phyloP scores from a whole-genome alignment of 371 early-diverging fungal species.

The Mortierella sp. region DNA sequence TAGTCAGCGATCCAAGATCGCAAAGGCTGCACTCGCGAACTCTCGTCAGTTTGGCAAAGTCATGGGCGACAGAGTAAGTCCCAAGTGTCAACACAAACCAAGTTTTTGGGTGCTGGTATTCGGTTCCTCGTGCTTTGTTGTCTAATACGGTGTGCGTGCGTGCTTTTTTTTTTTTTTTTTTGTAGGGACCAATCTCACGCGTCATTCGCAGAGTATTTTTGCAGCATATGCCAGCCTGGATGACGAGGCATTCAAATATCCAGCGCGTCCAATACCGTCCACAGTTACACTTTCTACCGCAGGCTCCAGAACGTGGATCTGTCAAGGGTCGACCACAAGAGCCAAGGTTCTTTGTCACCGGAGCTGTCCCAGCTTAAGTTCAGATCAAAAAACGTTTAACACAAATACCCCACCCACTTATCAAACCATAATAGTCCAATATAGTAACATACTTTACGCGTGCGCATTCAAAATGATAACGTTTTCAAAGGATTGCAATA shows the following conservation, averaged over 20 bases:
- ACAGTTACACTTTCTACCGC: slow-evolving; percentile 39
- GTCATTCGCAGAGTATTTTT: slow-evolving; percentile 36
- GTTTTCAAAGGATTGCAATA: no score
- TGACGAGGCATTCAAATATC: slow-evolving; percentile 21
- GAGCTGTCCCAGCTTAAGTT: no score
- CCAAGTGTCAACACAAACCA: no score
- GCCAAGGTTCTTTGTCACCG: slow-evolving; percentile 5
- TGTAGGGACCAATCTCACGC: slow-evolving; percentile 24
- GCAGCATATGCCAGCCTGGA: slow-evolving; percentile 29
- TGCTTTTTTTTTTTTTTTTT: not conserved
- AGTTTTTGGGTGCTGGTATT: no score
- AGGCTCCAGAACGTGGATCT: slow-evolving; percentile 22
- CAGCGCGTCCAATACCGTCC: slow-evolving; percentile 38
- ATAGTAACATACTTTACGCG: no score
- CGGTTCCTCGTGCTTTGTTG: no score
- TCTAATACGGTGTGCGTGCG: not conserved
- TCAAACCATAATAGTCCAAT: no score
- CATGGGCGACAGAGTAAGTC: slow-evolving; percentile 44
- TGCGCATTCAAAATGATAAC: no score
- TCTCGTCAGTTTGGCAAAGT: slow-evolving; percentile 51
- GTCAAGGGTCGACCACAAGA: slow-evolving; percentile 37
- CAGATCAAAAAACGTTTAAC: no score
- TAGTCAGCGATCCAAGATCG: slow-evolving; percentile 22
- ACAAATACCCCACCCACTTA: no score
- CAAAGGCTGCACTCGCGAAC: slow-evolving; percentile 28